Evolutionary conservation across 2,329 filamentous ascomycete genomes (phyloP).

Genomic region (Aspergillus texensis): DNA sequence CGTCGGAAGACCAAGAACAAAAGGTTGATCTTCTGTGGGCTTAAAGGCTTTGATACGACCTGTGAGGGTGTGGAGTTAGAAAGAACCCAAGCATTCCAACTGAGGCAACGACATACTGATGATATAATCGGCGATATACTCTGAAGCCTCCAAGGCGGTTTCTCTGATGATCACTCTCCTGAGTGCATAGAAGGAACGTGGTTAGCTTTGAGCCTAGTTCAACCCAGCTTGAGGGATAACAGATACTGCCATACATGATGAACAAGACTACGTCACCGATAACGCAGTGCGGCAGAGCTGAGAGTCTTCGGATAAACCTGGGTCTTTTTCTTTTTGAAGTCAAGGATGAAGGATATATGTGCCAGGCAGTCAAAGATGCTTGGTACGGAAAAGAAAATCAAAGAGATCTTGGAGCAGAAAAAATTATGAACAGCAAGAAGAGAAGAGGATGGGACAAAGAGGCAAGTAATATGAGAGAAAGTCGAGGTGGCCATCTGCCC

Average conservation of each 20-base stretch:
- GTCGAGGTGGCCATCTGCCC: slow-evolving; percentile 5
- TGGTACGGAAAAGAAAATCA: background rate
- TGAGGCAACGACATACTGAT: slow-evolving; percentile 57
- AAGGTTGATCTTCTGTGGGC: slow-evolving; percentile 71
- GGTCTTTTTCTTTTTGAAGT: background rate
- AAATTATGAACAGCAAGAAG: slow-evolving; percentile 2
- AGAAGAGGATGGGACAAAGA: slow-evolving; percentile 1
- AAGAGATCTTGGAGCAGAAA: background rate
- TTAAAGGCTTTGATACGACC: slow-evolving; percentile 77
- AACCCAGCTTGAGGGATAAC: background rate
- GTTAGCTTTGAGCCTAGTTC: slow-evolving; percentile 11
- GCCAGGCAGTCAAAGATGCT: background rate
- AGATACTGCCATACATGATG: slow-evolving; percentile 28
- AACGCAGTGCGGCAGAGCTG: slow-evolving; percentile 5
- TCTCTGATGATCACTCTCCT: slow-evolving; percentile 87
- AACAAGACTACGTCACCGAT: slow-evolving; percentile 31
- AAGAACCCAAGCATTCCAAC: background rate
- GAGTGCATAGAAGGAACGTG: slow-evolving; percentile 12
- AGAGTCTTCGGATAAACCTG: slow-evolving; percentile 4
- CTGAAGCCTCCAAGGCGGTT: slow-evolving; percentile 67
- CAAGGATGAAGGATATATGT: background rate
- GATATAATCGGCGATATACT: slow-evolving; percentile 80
- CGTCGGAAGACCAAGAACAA: slow-evolving; percentile 81
- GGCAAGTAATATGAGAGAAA: background rate
- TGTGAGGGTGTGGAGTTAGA: slow-evolving; percentile 31